These are phyloP conservation scores for Aschersonia sp. DNA, from an alignment of 2,329 filamentous ascomycete genomes.

Conservation along the genomic window DNA sequence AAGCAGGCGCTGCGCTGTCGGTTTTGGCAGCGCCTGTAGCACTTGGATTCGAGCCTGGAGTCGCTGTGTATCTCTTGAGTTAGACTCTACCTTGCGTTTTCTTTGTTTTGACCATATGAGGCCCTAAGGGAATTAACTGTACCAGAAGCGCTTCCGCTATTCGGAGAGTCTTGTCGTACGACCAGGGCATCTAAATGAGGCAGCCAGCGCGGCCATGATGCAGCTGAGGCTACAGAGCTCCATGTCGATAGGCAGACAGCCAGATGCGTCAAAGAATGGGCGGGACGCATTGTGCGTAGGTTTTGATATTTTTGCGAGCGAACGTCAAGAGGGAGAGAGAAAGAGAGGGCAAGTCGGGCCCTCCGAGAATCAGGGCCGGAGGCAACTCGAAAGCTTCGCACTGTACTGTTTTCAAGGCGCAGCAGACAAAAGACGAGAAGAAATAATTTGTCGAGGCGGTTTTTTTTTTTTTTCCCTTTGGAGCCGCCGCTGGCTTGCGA, in stretches of 20 bases:
- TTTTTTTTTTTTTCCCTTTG: background rate
- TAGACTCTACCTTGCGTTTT: background rate
- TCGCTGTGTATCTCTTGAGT: background rate
- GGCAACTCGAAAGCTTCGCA: no score
- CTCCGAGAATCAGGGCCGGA: no score
- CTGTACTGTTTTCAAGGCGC: no score
- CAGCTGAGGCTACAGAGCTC: constrained; percentile 32
- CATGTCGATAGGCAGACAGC: constrained; percentile 36
- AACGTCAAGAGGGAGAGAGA: no score
- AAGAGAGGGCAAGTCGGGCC: no score
- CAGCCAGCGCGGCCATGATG: constrained; percentile 42
- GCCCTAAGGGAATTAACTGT: background rate
- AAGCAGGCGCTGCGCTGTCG: background rate
- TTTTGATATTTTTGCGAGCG: no score
- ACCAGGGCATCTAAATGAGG: constrained; percentile 37
- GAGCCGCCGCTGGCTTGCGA: background rate
- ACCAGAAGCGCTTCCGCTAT: constrained; percentile 4
- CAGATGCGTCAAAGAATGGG: constrained; percentile 29
- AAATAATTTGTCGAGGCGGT: background rate
- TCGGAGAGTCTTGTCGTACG: constrained; percentile 27
- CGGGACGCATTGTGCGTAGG: constrained; percentile 27
- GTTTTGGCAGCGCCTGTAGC: constrained; percentile 5
- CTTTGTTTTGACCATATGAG: no score
- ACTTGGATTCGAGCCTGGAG: background rate
- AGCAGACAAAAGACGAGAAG: background rate